A percentile compares a stretch with the other conserved stretches of the same genome.
Evolutionary conservation across 768 basidiomycete species (phyloP).

Genomic region (Termitomyces sp.): DNA sequence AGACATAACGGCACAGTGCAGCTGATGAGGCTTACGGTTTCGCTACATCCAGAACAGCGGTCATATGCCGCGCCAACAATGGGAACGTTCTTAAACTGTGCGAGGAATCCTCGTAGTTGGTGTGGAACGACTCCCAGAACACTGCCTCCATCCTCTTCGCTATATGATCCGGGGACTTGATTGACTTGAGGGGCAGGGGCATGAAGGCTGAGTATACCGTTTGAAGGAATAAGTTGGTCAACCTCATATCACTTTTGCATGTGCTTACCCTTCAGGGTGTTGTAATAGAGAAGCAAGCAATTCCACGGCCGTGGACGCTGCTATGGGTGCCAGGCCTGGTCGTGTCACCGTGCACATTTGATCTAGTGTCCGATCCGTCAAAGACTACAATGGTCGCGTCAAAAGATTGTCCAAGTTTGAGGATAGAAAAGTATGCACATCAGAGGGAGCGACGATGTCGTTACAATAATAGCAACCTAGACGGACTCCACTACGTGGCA

Average conservation of each 20-base stretch:
- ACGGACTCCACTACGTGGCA: conserved; percentile 23
- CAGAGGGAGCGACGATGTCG: conserved; percentile 93
- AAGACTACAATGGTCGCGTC: conserved; percentile 2
- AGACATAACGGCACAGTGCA: not conserved
- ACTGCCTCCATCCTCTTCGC: conserved; percentile 32
- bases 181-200: conserved; percentile 67
- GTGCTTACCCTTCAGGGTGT: conserved; percentile 73
- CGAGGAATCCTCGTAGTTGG: conserved; percentile 87
- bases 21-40: conserved; percentile 47
- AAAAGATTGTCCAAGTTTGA: not conserved
- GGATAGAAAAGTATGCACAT: conserved; percentile 44
- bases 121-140: conserved; percentile 90
- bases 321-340: conserved; percentile 91
- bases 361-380: conserved; percentile 89
- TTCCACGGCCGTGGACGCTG: conserved; percentile 89
- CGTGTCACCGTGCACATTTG: conserved; percentile 99
- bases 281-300: conserved; percentile 84
- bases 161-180: conserved; percentile 21
- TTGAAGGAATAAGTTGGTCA: not conserved
- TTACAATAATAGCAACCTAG: conserved; percentile 99
- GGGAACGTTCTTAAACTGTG: conserved; percentile 78
- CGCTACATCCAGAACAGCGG: conserved; percentile 87
- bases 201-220: conserved; percentile 25
- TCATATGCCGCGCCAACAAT: conserved; percentile 86
- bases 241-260: not conserved